Percentiles rank a stretch among this genome's conserved stretches.
These are phyloP conservation scores for Teratosphaeria nubilosa DNA, from an alignment of 2,329 filamentous ascomycete species.

Conservation along the genomic window DNA sequence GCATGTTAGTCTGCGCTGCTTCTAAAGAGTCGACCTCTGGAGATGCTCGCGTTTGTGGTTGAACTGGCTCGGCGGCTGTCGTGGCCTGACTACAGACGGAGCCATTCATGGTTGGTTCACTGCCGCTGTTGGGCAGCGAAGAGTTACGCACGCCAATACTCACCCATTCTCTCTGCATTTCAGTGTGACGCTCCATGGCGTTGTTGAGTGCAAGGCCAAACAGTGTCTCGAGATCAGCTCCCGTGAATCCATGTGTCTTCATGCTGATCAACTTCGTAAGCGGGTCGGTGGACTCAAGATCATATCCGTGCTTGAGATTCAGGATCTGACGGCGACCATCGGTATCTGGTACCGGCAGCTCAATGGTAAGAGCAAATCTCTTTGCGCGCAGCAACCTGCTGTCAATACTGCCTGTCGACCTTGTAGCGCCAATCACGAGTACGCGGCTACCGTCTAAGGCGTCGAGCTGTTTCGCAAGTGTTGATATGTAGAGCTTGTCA, in stretches of 20 bases:
- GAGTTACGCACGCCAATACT: constrained; percentile 4
- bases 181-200: constrained; percentile 24
- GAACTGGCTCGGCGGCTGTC: constrained; percentile 1
- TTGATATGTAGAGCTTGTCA: constrained; percentile 30
- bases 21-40: background rate
- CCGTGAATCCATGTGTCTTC: constrained; percentile 79
- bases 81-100: constrained; percentile 5
- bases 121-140: background rate
- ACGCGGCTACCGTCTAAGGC: constrained; percentile 47
- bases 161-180: constrained; percentile 17
- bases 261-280: constrained; percentile 48
- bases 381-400: constrained; percentile 51
- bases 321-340: constrained; percentile 64
- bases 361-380: constrained; percentile 58
- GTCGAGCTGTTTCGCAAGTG: constrained; percentile 46
- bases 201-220: constrained; percentile 42
- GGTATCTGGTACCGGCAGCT: constrained; percentile 67
- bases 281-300: constrained; percentile 40
- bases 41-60: background rate
- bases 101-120: background rate
- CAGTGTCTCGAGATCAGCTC: constrained; percentile 61
- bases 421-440: constrained; percentile 64
- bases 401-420: constrained; percentile 60
- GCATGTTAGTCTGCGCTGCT: background rate
- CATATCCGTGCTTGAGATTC: constrained; percentile 41